Conservation (phyloP, 2,329 filamentous ascomycete genomes). For the Plectosphaerella sp. region DNA sequence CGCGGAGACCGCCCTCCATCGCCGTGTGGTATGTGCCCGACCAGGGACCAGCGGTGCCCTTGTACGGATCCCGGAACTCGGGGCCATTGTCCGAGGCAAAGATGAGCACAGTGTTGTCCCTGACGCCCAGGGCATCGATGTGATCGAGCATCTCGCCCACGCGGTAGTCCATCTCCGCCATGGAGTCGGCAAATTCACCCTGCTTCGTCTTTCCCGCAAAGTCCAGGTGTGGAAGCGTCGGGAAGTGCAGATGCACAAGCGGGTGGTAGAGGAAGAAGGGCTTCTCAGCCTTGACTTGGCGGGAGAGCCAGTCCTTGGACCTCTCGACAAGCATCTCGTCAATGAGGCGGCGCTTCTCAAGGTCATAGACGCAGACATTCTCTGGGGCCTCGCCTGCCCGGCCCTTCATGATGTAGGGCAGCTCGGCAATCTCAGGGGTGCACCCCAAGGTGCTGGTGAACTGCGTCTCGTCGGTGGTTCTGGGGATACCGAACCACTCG, state of each 20-base stretch:
- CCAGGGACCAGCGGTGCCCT: slow-evolving; percentile 27
- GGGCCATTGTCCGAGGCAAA: slow-evolving; percentile 30
- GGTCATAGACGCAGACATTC: slow-evolving; percentile 25
- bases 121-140: slow-evolving; percentile 19
- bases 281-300: slow-evolving; percentile 15
- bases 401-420: slow-evolving; percentile 28
- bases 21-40: slow-evolving; percentile 28
- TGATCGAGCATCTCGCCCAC: slow-evolving; percentile 26
- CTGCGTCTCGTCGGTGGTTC: slow-evolving; percentile 29
- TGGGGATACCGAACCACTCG: slow-evolving; percentile 30
- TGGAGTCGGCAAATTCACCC: slow-evolving; percentile 25
- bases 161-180: slow-evolving; percentile 27
- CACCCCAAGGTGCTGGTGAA: slow-evolving; percentile 27
- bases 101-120: slow-evolving; percentile 26
- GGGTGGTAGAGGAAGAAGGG: slow-evolving; percentile 28
- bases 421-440: slow-evolving; percentile 23
- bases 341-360: slow-evolving; percentile 22
- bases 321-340: slow-evolving; percentile 25
- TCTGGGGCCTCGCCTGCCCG: slow-evolving; percentile 17
- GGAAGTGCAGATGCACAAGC: slow-evolving; percentile 26
- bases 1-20: slow-evolving; percentile 28
- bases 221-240: slow-evolving; percentile 22
- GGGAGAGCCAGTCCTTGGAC: slow-evolving; percentile 24
- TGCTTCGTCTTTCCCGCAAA: slow-evolving; percentile 21
- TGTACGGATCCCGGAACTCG: slow-evolving; percentile 25